These are phyloP conservation scores for Kazachstania martiniae DNA, from an alignment of 805 yeast genomes.

Conservation along the genomic window DNA sequence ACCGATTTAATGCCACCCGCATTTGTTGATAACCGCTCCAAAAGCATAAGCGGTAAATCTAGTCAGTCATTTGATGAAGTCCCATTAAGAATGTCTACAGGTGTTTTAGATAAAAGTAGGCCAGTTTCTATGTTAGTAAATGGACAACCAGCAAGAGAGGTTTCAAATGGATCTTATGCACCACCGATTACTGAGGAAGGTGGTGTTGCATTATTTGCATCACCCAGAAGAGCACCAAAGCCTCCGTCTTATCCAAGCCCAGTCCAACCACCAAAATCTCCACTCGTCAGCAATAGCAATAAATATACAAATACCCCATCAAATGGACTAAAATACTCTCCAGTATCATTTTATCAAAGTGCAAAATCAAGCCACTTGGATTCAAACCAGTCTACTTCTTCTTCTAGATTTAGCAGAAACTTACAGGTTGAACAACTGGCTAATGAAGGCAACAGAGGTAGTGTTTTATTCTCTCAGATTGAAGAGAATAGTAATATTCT, in stretches of 20 bases:
- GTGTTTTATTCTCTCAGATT: background rate
- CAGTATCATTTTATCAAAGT: slow-evolving; percentile 20
- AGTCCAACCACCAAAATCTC: slow-evolving; percentile 29
- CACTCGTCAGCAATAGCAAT: slow-evolving; percentile 8
- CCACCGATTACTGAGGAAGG: slow-evolving; percentile 9
- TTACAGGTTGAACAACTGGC: background rate
- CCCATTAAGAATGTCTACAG: slow-evolving; percentile 2
- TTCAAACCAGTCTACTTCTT: background rate
- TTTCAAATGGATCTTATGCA: slow-evolving; percentile 4
- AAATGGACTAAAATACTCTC: slow-evolving; percentile 11
- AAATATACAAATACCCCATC: slow-evolving; percentile 1
- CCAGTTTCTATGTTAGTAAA: slow-evolving; percentile 11
- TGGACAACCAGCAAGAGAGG: slow-evolving; percentile 5
- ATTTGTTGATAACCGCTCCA: slow-evolving; percentile 14
- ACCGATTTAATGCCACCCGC: slow-evolving; percentile 34
- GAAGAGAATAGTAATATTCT: background rate
- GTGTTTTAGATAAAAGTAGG: slow-evolving; percentile 4
- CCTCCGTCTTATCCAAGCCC: slow-evolving; percentile 47
- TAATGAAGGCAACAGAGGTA: background rate
- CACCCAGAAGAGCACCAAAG: slow-evolving; percentile 66
- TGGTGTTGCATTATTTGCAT: slow-evolving; percentile 33
- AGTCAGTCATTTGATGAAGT: slow-evolving; percentile 18
- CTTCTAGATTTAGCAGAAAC: background rate
- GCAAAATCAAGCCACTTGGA: background rate
- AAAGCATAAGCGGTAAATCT: too few species aligned